Evolutionary conservation across 139 green algal species (phyloP).

Genomic region (Chlamydomonas sphaeroides): DNA sequence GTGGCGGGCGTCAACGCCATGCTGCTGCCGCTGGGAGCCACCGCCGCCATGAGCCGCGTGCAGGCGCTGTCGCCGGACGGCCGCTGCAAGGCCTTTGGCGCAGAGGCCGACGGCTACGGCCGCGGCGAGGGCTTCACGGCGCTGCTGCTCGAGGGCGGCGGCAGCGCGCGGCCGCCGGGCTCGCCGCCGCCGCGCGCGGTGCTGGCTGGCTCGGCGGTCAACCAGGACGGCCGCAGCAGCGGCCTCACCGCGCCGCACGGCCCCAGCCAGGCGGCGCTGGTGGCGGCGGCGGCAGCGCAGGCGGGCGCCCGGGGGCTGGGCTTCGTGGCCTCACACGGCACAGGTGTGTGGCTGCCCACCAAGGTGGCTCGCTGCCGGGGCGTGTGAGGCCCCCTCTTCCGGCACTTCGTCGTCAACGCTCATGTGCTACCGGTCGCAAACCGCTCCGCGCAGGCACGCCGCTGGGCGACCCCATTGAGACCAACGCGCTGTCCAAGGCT

Average conservation of each 20-base stretch:
- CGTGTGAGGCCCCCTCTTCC: too few relatives aligned
- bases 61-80: constrained; percentile 72
- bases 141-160: constrained; percentile 58
- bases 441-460: too few relatives aligned
- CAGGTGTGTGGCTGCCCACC: too few relatives aligned
- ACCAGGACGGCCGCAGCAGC: constrained; percentile 90
- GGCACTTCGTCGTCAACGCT: too few relatives aligned
- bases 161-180: not conserved
- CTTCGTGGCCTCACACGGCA: constrained; percentile 62
- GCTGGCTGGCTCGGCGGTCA: constrained; percentile 78
- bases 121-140: constrained; percentile 80
- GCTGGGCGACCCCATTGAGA: constrained; percentile 88
- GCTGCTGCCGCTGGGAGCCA: constrained; percentile 69
- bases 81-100: constrained; percentile 87
- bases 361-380: too few relatives aligned
- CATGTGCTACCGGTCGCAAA: too few relatives aligned
- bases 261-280: constrained; percentile 76
- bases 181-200: constrained; percentile 39
- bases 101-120: constrained; percentile 86
- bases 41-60: constrained; percentile 76
- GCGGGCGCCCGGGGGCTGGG: constrained; percentile 36
- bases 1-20: constrained; percentile 81
- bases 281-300: constrained; percentile 55
- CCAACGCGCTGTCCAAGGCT: constrained; percentile 72
- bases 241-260: constrained; percentile 88